A percentile compares a stretch with the other conserved stretches of the same genome.
Evolutionary conservation across 2,329 filamentous ascomycete species (phyloP).

Genomic region (Colletotrichum aenigma): DNA sequence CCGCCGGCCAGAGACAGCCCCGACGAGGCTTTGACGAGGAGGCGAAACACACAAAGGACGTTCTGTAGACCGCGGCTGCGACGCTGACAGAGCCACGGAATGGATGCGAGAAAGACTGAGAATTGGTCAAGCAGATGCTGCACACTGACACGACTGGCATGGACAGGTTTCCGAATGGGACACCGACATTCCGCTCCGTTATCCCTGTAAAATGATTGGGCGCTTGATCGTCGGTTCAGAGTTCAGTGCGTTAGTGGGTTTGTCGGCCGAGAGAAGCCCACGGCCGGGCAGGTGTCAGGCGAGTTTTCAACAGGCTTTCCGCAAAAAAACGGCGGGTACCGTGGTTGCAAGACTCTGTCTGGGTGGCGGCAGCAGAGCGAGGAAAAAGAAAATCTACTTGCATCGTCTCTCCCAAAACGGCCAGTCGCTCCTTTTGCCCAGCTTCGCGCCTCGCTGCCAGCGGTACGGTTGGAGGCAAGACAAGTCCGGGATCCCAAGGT

Average conservation of each 20-base stretch:
- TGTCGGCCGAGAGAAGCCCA: neutral
- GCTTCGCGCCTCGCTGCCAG: neutral
- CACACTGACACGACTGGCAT: neutral
- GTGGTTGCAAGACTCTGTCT: neutral
- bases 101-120: neutral
- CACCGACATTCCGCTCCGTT: constrained; percentile 9
- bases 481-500: neutral
- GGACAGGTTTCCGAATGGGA: neutral
- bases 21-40: neutral
- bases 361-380: neutral
- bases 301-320: neutral
- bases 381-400: neutral
- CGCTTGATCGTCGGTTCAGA: neutral
- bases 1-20: neutral
- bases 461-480: neutral
- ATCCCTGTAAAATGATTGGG: constrained; percentile 20
- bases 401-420: neutral
- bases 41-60: constrained; percentile 3
- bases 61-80: neutral
- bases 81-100: neutral
- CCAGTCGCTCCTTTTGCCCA: neutral
- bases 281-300: neutral
- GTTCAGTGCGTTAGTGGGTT: neutral
- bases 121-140: neutral
- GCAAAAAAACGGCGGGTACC: neutral